phyloP scores from a whole-genome alignment of 164 flowering plant genomes.

The Vitis riparia region DNA sequence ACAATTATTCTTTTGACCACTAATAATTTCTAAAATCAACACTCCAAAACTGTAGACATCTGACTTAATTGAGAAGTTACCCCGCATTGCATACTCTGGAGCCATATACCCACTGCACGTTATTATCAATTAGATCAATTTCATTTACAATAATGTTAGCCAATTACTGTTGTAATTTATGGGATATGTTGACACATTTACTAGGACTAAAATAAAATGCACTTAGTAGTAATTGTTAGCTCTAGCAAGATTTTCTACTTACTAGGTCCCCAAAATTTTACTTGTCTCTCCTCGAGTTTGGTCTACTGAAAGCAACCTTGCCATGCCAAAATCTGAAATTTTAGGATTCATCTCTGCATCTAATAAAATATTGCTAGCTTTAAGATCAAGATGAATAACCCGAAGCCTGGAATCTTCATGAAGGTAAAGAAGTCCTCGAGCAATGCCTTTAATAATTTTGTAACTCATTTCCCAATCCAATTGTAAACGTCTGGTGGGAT shows the following conservation, averaged over 20 bases:
- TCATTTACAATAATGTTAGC: no score
- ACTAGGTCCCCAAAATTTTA: conserved; percentile 46
- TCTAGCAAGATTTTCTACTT: conserved; percentile 9
- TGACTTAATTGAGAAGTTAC: conserved; percentile 43
- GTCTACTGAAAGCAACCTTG: conserved; percentile 32
- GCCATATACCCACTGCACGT: conserved; percentile 53
- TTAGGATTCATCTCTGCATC: conserved; percentile 43
- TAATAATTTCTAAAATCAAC: conserved; percentile 45
- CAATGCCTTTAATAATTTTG: conserved; percentile 46
- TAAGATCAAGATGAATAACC: conserved; percentile 51
- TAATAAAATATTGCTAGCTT: conserved; percentile 40
- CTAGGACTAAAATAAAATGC: no score
- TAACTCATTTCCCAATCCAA: conserved; percentile 30
- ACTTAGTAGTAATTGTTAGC: no score
- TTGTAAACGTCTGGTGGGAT: conserved; percentile 1
- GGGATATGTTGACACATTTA: no score
- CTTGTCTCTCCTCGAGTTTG: conserved; percentile 33
- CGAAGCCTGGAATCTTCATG: conserved; percentile 49
- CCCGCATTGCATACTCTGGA: conserved; percentile 53
- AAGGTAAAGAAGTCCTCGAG: conserved; percentile 48
- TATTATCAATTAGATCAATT: no score
- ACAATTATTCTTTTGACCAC: conserved; percentile 30
- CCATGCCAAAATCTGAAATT: conserved; percentile 53
- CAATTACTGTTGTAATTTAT: no score
- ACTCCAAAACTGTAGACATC: conserved; percentile 63